Conservation (phyloP, 2,329 filamentous ascomycete species). For the Hypoxylon sp. region DNA sequence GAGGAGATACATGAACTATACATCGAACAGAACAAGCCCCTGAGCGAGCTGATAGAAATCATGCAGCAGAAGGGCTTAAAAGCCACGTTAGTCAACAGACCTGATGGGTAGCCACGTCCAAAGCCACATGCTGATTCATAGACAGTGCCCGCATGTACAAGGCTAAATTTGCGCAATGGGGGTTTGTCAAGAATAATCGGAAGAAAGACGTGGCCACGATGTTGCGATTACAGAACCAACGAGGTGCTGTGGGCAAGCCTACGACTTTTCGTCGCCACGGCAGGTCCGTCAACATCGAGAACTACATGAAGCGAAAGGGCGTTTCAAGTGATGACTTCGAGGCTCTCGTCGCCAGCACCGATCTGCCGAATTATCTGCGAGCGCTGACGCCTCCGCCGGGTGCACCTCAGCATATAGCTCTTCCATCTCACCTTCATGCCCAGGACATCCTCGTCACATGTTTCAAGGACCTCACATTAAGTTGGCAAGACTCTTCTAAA, state of each 20-base stretch:
- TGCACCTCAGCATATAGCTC: conserved; percentile 28
- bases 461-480: conserved; percentile 30
- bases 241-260: conserved; percentile 37
- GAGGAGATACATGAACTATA: conserved; percentile 39
- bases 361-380: conserved; percentile 34
- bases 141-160: conserved; percentile 40
- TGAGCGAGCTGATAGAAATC: conserved; percentile 34
- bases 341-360: conserved; percentile 10
- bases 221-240: conserved; percentile 35
- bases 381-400: conserved; percentile 34
- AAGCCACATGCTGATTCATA: conserved; percentile 7
- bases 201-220: conserved; percentile 40
- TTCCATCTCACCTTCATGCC: conserved; percentile 34
- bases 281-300: conserved; percentile 38
- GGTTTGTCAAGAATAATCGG: conserved; percentile 41
- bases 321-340: conserved; percentile 29
- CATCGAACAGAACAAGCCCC: conserved; percentile 36
- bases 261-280: conserved; percentile 39
- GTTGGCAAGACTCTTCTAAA: conserved; percentile 30
- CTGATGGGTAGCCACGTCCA: not conserved
- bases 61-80: conserved; percentile 37
- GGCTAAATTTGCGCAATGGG: conserved; percentile 40
- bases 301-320: conserved; percentile 38
- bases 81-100: conserved; percentile 37
- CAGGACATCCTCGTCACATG: conserved; percentile 37